Evolutionary conservation across 73 alveolate species (phyloP).

Genomic region (Urostyla sp.): DNA sequence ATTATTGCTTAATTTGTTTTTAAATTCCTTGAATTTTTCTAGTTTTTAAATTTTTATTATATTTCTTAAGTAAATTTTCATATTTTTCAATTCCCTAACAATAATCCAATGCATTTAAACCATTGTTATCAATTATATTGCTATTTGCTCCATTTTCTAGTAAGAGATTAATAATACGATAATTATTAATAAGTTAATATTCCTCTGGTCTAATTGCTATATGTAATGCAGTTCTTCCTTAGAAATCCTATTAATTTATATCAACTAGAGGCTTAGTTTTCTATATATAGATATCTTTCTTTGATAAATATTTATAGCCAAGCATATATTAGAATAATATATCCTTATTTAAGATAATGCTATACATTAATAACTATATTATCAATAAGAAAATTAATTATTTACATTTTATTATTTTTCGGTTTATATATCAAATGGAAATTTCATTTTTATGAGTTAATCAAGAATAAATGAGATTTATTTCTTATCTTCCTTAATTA

Average conservation of each 20-base stretch:
- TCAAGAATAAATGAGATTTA: no score
- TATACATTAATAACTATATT: no score
- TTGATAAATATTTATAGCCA: constrained; percentile 5
- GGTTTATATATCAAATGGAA: no score
- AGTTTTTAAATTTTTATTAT: no score
- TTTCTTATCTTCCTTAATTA: no score
- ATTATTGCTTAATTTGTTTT: background rate
- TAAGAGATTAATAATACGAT: constrained; percentile 73
- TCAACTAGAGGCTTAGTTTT: background rate
- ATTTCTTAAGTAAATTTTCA: background rate
- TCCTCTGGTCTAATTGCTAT: constrained; percentile 82
- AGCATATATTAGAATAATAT: background rate
- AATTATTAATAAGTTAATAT: constrained; percentile 89
- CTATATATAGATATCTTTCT: background rate
- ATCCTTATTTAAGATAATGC: background rate
- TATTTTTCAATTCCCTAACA: background rate
- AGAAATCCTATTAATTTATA: constrained; percentile 59
- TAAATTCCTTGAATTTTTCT: background rate
- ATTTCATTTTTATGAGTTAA: no score
- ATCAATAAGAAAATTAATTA: no score
- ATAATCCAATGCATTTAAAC: background rate
- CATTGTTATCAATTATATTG: background rate
- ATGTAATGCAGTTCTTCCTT: constrained; percentile 87
- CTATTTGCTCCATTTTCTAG: constrained; percentile 24
- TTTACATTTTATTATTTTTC: no score